These are phyloP conservation scores for grape (Vitis vinifera) DNA, from an alignment of 164 flowering plant species.

Conservation along the genomic window DNA sequence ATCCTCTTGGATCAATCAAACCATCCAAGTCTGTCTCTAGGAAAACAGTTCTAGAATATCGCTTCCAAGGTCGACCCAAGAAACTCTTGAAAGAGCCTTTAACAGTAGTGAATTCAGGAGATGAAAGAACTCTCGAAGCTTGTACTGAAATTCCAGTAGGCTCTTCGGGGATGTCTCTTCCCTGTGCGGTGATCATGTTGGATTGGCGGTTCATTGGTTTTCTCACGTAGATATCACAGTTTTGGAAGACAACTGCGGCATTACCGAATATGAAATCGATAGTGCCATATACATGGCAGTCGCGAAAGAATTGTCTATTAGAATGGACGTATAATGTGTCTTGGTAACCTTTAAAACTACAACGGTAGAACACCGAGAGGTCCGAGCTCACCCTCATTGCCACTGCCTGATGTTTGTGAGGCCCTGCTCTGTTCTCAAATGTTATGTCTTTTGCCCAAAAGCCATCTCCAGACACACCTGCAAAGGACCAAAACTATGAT, in stretches of 20 bases:
- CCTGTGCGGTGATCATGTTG: conserved; percentile 68
- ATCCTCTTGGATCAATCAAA: conserved; percentile 54
- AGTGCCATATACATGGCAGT: conserved; percentile 64
- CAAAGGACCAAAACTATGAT: background rate
- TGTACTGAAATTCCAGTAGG: conserved; percentile 59
- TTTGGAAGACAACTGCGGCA: conserved; percentile 54
- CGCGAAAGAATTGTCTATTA: conserved; percentile 58
- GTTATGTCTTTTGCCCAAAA: conserved; percentile 75
- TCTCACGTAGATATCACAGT: conserved; percentile 52
- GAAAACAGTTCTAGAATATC: conserved; percentile 54
- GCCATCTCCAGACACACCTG: conserved; percentile 63
- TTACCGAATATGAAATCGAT: conserved; percentile 69
- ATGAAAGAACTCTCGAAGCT: conserved; percentile 34
- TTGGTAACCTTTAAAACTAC: conserved; percentile 64
- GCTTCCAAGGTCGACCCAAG: conserved; percentile 68
- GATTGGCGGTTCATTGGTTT: conserved; percentile 47
- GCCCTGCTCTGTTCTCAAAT: conserved; percentile 77
- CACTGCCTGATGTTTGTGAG: conserved; percentile 58
- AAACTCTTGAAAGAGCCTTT: conserved; percentile 35
- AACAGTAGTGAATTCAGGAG: conserved; percentile 27
- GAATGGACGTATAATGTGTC: conserved; percentile 61
- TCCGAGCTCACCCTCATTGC: conserved; percentile 55
- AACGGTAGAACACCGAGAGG: conserved; percentile 46
- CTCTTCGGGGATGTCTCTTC: conserved; percentile 38
- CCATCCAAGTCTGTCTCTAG: conserved; percentile 54